Evolutionary conservation across 2,329 filamentous ascomycete species (phyloP), one percentile per base, ranked within the genome.

Genomic region (Alternaria brassicicola): DNA sequence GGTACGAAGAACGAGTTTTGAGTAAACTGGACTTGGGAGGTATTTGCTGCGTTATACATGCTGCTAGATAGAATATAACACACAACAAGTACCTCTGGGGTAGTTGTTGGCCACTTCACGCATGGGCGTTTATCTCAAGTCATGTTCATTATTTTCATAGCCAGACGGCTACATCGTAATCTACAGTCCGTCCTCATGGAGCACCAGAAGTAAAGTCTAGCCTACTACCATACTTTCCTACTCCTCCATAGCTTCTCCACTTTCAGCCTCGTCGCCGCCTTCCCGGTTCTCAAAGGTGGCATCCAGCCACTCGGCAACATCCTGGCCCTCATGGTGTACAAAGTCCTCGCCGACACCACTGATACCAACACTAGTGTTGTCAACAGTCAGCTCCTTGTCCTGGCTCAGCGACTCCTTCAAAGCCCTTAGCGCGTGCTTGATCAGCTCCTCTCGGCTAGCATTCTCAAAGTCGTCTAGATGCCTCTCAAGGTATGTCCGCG

Each of bases 381-480:
- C 95, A 38, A 97, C 87, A 54, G 94, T 98, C 78, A 99, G 82
- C 85, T 98, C 93, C 84, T 96, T 96, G 81, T 99, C 95, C 85
- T 98, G 94, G 57, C 91, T 90, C 77, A 99, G 82, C 69, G 91
- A 96, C 84, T 99, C 95, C 85, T 97, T 97, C 76, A 99, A 83
- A 50, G 95, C 94, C 75, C 87, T 86, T 75, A 99, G 82, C 30
- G 94, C 95, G 82, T 99, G 95, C 80, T 88, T 88, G 71, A 99
- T 89, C 74, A 99, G 83, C 79, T 96, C 91, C 75, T 97, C 94
- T 71, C 91, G 85, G 64, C 84, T 87, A 75, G 88, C 89, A 65
- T 85, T 85, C 71, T 87, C 85, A 78, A 99, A 98, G 67, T 88
- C 82, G 63, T 96, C 93, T 61, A 97, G 81, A 80, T 97, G 91